These are phyloP conservation scores for Corynascus novoguineensis DNA, from an alignment of 495 filamentous ascomycete genomes.

Conservation along the genomic window DNA sequence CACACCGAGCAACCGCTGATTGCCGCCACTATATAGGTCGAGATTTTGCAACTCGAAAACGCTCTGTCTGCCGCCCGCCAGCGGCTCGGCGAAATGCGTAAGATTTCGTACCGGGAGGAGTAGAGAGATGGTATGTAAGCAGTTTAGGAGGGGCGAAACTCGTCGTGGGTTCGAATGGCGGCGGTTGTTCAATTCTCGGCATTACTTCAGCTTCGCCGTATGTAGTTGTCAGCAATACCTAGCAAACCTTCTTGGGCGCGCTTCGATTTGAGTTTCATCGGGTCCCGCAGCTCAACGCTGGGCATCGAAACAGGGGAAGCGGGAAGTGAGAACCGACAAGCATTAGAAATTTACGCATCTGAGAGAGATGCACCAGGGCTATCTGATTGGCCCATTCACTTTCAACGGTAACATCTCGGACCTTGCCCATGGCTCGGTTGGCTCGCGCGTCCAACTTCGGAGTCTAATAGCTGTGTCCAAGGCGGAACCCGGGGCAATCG, in stretches of 20 bases:
- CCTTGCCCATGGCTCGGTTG: too few species aligned
- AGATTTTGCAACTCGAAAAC: conserved; percentile 95
- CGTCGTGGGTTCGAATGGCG: neutral
- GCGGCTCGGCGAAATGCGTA: conserved; percentile 94
- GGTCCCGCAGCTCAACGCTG: neutral
- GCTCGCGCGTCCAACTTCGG: too few species aligned
- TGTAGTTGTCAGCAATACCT: conserved; percentile 5
- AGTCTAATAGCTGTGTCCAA: too few species aligned
- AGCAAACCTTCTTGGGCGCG: neutral
- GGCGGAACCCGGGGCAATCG: too few species aligned
- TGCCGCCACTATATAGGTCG: conserved; percentile 67
- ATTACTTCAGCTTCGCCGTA: conserved; percentile 1
- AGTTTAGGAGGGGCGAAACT: neutral
- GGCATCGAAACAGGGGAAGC: neutral
- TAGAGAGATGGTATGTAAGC: conserved; percentile 8
- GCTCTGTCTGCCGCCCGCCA: conserved; percentile 70
- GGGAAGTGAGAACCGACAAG: neutral
- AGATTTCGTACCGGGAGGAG: conserved; percentile 94
- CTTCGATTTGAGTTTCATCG: neutral
- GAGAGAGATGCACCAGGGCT: too few species aligned
- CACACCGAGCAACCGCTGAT: neutral
- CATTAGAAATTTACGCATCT: too few species aligned
- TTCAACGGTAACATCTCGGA: too few species aligned
- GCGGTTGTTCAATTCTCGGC: neutral
- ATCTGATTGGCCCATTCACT: too few species aligned